Conservation (phyloP, 2,329 filamentous ascomycete species). For the Orbilia quercus region DNA sequence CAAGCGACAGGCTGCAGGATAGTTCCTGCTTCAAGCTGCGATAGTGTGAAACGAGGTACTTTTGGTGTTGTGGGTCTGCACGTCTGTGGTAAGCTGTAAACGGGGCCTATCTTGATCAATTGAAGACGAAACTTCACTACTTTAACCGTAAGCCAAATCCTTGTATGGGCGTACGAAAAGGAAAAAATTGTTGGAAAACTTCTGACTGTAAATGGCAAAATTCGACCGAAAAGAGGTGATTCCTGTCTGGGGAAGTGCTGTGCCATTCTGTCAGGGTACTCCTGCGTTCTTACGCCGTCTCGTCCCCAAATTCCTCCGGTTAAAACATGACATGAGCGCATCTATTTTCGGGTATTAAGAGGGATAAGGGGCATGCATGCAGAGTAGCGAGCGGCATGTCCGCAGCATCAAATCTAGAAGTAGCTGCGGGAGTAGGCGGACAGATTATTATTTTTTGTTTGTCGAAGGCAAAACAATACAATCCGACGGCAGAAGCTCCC, state of each 20-base stretch:
- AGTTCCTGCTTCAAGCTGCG: slow-evolving; percentile 32
- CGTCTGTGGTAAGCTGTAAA: not conserved
- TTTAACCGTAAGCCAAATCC: too few relatives aligned
- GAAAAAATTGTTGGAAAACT: too few relatives aligned
- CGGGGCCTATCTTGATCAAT: too few relatives aligned
- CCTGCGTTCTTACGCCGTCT: not conserved
- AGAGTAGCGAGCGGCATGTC: too few relatives aligned
- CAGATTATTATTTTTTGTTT: slow-evolving; percentile 4
- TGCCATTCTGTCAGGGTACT: not conserved
- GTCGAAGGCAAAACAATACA: not conserved
- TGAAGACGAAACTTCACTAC: too few relatives aligned
- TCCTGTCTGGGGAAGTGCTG: not conserved
- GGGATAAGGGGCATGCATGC: slow-evolving; percentile 6
- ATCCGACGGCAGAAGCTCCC: not conserved
- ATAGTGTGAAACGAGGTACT: slow-evolving; percentile 18
- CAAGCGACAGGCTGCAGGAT: slow-evolving; percentile 1
- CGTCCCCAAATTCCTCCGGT: too few relatives aligned
- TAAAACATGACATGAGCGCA: not conserved
- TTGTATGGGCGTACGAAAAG: too few relatives aligned
- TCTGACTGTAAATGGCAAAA: not conserved
- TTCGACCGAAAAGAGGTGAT: not conserved
- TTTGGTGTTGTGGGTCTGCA: slow-evolving; percentile 9
- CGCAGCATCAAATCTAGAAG: not conserved
- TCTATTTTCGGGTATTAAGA: not conserved
- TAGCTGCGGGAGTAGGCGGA: not conserved